Base-by-base conservation (phyloP, 2,329 filamentous ascomycete species). In the Xylaria sp. region DNA sequence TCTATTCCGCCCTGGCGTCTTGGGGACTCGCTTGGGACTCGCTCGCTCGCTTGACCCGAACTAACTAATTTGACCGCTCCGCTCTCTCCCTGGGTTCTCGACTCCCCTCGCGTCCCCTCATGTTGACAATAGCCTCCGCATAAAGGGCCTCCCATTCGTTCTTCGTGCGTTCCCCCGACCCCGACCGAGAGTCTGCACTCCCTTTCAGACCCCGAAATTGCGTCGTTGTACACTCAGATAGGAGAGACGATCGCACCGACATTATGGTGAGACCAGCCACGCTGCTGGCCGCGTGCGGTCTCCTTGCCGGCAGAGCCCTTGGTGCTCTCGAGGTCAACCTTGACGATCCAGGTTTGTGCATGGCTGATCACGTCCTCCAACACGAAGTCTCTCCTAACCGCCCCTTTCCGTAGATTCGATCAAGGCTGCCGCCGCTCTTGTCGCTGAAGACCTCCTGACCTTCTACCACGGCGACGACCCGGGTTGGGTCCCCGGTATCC, bases 401-500 rank as follows among this genome's bases (percentile, higher is more conserved):
- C 55, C 8, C 18, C 37, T 42, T n/a, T 58, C 13, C 42, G 2
- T 47, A 82, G 80, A 71, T 2, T 77, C 78, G 8, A 81, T 83
- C 63, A 77, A 75, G 50, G 54, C 72, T 2, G 75, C 79, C 0
- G 78, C 81, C n/a, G 69, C 73, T 48, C 74, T 73, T 9, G 75
- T 83, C 16, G 80, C 80, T 10, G 75, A 78, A 68, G 80, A 83
- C 57, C 72, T 82, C 13, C 78, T 83, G 71, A 67, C 74, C 11
- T 79, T 78, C 66, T 83, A 83, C 70, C 72, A 77, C 44, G 80
- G 80, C 59, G 80, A 83, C 65, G 66, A 76, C 59, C 73, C 79
- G 1, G 81, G 82, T 57, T 73, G 77, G 68, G 80, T 79, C 13
- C 82, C 82, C 6, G 83, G 83, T 39, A 84, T 83, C 65, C 71